These are phyloP conservation scores for Amphicarpaea edgeworthii DNA, from an alignment of 306 rosid species.

Conservation along the genomic window DNA sequence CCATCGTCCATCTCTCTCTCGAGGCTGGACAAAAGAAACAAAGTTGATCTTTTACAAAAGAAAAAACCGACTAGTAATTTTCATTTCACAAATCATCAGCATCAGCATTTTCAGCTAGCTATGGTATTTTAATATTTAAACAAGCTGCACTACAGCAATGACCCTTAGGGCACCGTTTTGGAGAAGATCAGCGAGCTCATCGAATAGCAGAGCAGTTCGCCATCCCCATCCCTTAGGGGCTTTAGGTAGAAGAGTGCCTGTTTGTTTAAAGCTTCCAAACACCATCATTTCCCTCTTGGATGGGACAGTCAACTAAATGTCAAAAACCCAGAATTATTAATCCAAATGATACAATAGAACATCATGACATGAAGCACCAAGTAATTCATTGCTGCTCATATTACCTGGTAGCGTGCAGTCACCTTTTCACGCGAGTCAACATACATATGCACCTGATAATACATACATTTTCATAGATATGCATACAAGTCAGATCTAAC, in stretches of 20 bases:
- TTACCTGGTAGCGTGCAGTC: conserved; percentile 96
- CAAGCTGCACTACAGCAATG: conserved; percentile 93
- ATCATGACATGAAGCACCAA: conserved; percentile 16
- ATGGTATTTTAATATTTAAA: conserved; percentile 50
- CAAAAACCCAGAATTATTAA: conserved; percentile 37
- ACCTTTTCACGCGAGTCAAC: conserved; percentile 66
- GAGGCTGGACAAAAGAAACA: conserved; percentile 38
- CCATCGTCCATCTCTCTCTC: conserved; percentile 45
- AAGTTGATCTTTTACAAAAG: conserved; percentile 23
- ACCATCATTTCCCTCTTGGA: conserved; percentile 94
- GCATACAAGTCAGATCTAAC: conserved; percentile 15
- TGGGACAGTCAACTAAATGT: conserved; percentile 81
- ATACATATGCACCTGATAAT: conserved; percentile 80
- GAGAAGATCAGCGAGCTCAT: conserved; percentile 89
- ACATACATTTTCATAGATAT: conserved; percentile 29
- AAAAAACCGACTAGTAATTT: conserved; percentile 14
- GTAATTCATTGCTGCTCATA: conserved; percentile 40
- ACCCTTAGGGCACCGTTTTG: conserved; percentile 91
- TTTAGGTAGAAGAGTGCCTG: conserved; percentile 96
- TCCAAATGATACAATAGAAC: conserved; percentile 26
- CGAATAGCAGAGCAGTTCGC: conserved; percentile 91
- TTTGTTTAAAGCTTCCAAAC: conserved; percentile 89
- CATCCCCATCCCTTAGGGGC: conserved; percentile 99
- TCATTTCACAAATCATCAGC: conserved; percentile 36
- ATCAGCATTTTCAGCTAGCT: conserved; percentile 12